Evolutionary conservation across 371 early-diverging fungal genomes (phyloP), one percentile per base, ranked within the genome.

Genomic region (Saksenaea vasiformis): DNA sequence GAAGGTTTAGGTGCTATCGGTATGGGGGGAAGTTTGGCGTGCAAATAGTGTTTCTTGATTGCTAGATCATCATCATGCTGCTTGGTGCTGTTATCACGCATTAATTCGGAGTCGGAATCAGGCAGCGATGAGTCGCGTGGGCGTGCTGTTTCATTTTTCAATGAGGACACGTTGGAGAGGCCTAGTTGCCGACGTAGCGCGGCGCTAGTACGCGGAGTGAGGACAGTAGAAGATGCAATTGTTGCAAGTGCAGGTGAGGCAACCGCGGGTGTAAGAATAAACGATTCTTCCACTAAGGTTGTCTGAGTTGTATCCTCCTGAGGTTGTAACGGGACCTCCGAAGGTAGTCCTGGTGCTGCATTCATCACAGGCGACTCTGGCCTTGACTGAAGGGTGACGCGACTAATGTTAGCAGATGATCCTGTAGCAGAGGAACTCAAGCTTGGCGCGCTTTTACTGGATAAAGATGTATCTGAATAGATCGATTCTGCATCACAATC

Each of bases 161-260:
- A 15, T 1, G 72, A 74, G 1, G 75, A 71, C 7, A 71, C 72
- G 0, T 72, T 64, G 11, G 75, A 74, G n/a, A 71, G 35, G 4
- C 69, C 67, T 47, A 74, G 62, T 11, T 69, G 66, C 13, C 62
- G 59, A 0, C 65, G 74, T 11, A 63, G 28, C 13, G 67, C 54
- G 2, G 57, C 31, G 31, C 55, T 69, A 17, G 70, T 73, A n/a
- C 70, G 67, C 26, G 75, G 77, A 3, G 80, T 73, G 0, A 74
- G 39, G 27, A 80, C 17, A 10, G 72, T 64, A 10, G 80, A 80
- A 26, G 80, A 80, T 0, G 80, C 80, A 5, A 77, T 54, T 8
- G 82, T 78, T 13, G 74, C 70, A 43, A 81, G 64, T 24, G 82
- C 69, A 11, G 77, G 76, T 0, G 77, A 77, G 34, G 51, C n/a